Base-by-base conservation (phyloP, 179 eudicot species). In the Amaranthus tricolor region DNA sequence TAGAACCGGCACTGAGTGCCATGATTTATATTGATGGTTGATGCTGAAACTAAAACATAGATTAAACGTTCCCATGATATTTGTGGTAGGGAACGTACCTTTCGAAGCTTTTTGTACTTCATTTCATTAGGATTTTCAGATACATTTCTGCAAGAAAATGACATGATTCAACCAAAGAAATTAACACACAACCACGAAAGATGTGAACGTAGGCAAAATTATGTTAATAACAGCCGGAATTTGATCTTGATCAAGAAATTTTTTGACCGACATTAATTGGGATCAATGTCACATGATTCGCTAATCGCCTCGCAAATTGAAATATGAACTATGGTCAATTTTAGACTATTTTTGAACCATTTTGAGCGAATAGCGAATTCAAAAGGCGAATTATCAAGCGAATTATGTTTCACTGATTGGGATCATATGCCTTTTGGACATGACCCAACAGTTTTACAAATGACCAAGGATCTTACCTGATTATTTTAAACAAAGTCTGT, bases 21-120 rank as follows among this genome's bases (percentile, higher is more conserved):
- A 62, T 31, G 43, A 14, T 40, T 62, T 11, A 62, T 62, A 9
- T 14, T 13, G 9, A 11, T 14, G 43, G 49, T 14, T 40, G 8
- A 62, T 62, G 47, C 17, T 65, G 24, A 48, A 48, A 55, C 7
- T 7, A 51, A 13, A 10, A 17, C 19, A 60, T 44, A 17, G 16
- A 58, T 60, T 14, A 68, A 40, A 17, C 13, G 12, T 24, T 51
- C 12, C 20, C 19, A 16, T 62, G 21, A 74, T 50, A 75, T 6
- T 20, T 17, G 58, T 24, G 49, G 43, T 21, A 80, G 16, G 47
- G 44, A 55, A 52, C 68, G 52, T 77, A 90, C 98, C 96, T 94
- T 92, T 53, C 98, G 94, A 73, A 94, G 88, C 76, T 80, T 90
- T 80, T 81, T 88, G 79, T 85, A 94, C 80, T 87, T 92, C 75